Evolutionary conservation across 2,329 filamentous ascomycete genomes (phyloP).

Genomic region (Biscogniauxia sp.): DNA sequence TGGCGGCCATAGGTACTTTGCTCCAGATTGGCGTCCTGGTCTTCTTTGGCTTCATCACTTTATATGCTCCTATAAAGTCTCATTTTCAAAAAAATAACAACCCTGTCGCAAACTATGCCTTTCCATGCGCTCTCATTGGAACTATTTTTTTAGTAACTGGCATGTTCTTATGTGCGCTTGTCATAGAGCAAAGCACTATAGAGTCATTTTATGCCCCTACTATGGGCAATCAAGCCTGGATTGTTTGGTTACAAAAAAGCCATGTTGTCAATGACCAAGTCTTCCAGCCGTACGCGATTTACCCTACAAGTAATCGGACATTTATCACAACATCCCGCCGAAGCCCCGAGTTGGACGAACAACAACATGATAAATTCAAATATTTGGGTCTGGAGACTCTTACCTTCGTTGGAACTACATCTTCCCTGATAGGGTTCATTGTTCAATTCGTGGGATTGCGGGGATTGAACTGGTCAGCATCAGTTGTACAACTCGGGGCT

Average conservation of each 20-base stretch:
- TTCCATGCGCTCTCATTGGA: too few species aligned
- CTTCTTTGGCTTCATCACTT: slow-evolving; percentile 15
- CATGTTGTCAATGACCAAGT: slow-evolving; percentile 28
- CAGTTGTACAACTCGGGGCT: slow-evolving; percentile 26
- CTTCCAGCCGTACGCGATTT: slow-evolving; percentile 27
- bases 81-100: too few species aligned
- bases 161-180: too few species aligned
- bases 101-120: too few species aligned
- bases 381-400: too few species aligned
- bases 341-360: slow-evolving; percentile 15
- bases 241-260: slow-evolving; percentile 32
- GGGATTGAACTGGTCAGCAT: slow-evolving; percentile 27
- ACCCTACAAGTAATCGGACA: slow-evolving; percentile 8
- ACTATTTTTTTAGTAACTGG: too few species aligned
- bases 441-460: slow-evolving; percentile 30
- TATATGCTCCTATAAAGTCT: not conserved
- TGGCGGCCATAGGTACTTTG: slow-evolving; percentile 18
- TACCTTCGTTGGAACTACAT: not conserved
- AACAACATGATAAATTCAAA: too few species aligned
- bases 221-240: slow-evolving; percentile 1
- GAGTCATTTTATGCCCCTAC: not conserved
- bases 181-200: too few species aligned
- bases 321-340: slow-evolving; percentile 8
- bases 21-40: slow-evolving; percentile 26
- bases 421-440: slow-evolving; percentile 27